Percentiles rank a stretch among this genome's conserved stretches.
Evolutionary conservation across 805 yeast species (phyloP).

Genomic region (Ogataea methylovora): DNA sequence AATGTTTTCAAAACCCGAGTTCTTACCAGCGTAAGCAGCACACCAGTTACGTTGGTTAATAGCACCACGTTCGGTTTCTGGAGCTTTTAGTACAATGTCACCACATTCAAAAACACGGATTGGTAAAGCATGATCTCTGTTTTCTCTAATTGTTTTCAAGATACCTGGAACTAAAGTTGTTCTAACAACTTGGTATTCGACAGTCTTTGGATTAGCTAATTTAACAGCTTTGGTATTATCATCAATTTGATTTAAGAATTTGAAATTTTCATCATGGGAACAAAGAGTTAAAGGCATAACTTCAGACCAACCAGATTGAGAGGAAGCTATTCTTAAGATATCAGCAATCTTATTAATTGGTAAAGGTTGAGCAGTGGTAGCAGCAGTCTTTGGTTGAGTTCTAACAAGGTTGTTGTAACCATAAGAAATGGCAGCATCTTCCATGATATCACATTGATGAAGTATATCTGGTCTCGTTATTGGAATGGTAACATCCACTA

Average conservation of each 20-base stretch:
- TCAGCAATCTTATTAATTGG: conserved; percentile 89
- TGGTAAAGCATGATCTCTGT: conserved; percentile 92
- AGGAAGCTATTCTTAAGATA: conserved; percentile 81
- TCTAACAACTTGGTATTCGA: conserved; percentile 96
- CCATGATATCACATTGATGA: conserved; percentile 98
- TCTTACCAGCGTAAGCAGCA: conserved; percentile 90
- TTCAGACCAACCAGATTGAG: conserved; percentile 94
- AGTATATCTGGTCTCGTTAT: conserved; percentile 92
- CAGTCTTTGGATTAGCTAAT: conserved; percentile 92
- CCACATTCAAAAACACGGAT: conserved; percentile 93
- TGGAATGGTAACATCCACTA: conserved; percentile 69
- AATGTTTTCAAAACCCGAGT: conserved; percentile 88
- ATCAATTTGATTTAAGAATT: conserved; percentile 67
- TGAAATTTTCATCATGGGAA: conserved; percentile 95
- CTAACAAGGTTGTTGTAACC: conserved; percentile 86
- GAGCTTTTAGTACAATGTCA: conserved; percentile 85
- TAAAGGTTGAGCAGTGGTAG: conserved; percentile 79
- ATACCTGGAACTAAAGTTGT: conserved; percentile 92
- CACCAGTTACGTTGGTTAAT: conserved; percentile 91
- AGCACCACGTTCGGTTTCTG: conserved; percentile 77
- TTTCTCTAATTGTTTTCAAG: conserved; percentile 90
- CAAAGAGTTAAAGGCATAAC: conserved; percentile 93
- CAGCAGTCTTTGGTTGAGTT: conserved; percentile 68
- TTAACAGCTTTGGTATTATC: conserved; percentile 76
- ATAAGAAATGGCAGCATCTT: conserved; percentile 94